phyloP scores from a whole-genome alignment of 306 rosid genomes.

The Castanopsis chinensis region DNA sequence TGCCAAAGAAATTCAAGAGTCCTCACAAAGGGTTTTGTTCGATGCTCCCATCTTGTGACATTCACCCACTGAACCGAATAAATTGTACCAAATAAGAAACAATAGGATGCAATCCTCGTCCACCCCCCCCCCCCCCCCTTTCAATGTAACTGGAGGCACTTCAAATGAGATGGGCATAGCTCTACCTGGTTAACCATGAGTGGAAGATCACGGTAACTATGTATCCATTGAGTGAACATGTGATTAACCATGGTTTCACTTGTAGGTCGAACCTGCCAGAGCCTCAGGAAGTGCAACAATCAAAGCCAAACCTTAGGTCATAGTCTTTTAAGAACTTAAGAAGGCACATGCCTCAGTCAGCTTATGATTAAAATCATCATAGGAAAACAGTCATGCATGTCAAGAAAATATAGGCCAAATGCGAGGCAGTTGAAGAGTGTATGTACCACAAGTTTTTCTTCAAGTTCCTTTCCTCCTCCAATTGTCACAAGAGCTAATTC shows the following conservation, averaged over 20 bases:
- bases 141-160: background rate
- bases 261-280: slow-evolving; percentile 93
- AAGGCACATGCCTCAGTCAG: slow-evolving; percentile 12
- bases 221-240: slow-evolving; percentile 98
- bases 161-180: slow-evolving; percentile 8
- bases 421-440: slow-evolving; percentile 5
- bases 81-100: slow-evolving; percentile 14
- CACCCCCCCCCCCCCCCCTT: background rate
- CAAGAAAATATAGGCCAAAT: background rate
- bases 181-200: slow-evolving; percentile 84
- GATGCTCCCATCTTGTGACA: slow-evolving; percentile 99
- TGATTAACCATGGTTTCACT: slow-evolving; percentile 98
- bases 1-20: slow-evolving; percentile 99
- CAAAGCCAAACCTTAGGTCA: slow-evolving; percentile 78
- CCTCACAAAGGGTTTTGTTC: slow-evolving; percentile 93
- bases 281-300: slow-evolving; percentile 83
- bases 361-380: background rate
- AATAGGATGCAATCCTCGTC: background rate
- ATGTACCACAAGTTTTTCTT: slow-evolving; percentile 93
- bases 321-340: slow-evolving; percentile 23
- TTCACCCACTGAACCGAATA: slow-evolving; percentile 77
- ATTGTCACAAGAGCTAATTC: slow-evolving; percentile 88
- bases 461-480: slow-evolving; percentile 98
- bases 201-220: slow-evolving; percentile 96
- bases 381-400: background rate